phyloP scores from a whole-genome alignment of 2,329 filamentous ascomycete species.

The Lecanosticta acicola region DNA sequence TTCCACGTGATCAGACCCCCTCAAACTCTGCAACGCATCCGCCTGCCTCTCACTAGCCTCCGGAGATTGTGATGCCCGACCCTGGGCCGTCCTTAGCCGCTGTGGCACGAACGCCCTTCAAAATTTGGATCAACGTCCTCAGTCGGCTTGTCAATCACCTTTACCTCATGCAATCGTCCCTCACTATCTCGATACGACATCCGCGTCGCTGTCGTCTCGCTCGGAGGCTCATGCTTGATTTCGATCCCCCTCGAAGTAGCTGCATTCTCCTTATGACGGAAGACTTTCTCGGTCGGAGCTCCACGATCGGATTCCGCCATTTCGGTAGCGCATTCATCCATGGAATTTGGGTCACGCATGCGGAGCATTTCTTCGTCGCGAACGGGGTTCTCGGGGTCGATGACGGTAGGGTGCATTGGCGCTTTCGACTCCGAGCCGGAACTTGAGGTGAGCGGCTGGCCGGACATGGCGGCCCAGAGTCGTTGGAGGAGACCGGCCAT shows the following conservation, averaged over 20 bases:
- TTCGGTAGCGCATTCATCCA: constrained; percentile 6
- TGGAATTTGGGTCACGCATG: constrained; percentile 9
- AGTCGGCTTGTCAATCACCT: constrained; percentile 19
- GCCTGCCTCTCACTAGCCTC: constrained; percentile 1
- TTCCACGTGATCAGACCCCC: not conserved
- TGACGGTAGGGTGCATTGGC: constrained; percentile 13
- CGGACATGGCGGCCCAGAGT: constrained; percentile 14
- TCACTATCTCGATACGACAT: constrained; percentile 15
- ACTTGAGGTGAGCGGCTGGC: constrained; percentile 12
- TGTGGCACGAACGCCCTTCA: no score
- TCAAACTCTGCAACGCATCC: constrained; percentile 1
- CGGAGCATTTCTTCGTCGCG: constrained; percentile 14
- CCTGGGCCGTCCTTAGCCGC: no score
- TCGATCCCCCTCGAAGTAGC: constrained; percentile 6
- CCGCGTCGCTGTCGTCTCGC: constrained; percentile 14
- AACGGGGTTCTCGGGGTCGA: constrained; percentile 18
- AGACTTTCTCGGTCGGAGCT: constrained; percentile 9
- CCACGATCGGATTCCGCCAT: constrained; percentile 9
- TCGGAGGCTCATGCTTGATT: constrained; percentile 15
- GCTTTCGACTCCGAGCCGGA: constrained; percentile 11
- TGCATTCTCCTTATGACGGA: not conserved
- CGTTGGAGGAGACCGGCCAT: constrained; percentile 18
- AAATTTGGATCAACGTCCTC: constrained; percentile 7
- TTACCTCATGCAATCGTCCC: constrained; percentile 18
- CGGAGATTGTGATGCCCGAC: not conserved